Base-by-base conservation (phyloP, 2,329 filamentous ascomycete genomes). In the Fusarium setosum region DNA sequence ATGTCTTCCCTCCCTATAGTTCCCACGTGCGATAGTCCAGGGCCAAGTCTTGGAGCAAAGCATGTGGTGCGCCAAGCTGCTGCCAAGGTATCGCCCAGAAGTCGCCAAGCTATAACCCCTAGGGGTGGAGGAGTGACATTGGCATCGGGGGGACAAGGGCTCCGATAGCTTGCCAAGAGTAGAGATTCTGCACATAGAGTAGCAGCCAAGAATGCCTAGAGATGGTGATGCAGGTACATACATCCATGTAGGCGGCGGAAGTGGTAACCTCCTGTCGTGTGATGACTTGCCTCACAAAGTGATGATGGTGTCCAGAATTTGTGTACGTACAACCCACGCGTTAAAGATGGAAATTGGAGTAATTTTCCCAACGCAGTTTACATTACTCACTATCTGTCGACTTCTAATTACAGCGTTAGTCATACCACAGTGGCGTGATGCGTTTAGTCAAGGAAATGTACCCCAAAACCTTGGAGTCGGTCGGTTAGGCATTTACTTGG, bases 1-100 rank as follows among this genome's bases (percentile, higher is more conserved):
- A 11, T 13, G 11, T 18, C 11, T 35, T 13, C 13, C 44, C 18
- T 35, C 45, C 20, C 31, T 35, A n/a, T 20, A 34, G 12, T n/a
- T 8, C 26, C n/a, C 15, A 42, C 37, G 37, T 34, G 29, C 31
- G 11, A 9, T 4, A 35, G 18, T 13, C 40, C 13, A 26, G 50
- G 50, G 29, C 26, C 24, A 17, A 17, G 37, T 31, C 26, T 42
- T 42, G 26, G 24, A 21, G 31, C 26, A 26, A 11, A 24, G 18
- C 5, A 24, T 15, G 5, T 24, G 17, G n/a, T 23, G 21, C 20
- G 50, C 34, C 23, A 40, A 26, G 26, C 12, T 54, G 31, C 2
- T 24, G 40, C 44, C 40, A 60, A 64, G 49, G 15, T 3, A n/a
- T 15, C 44, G 42, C 53, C 44, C 31, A 53, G 59, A 18, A 1